Conservation (phyloP, 306 rosid species). For the Alnus glutinosa region DNA sequence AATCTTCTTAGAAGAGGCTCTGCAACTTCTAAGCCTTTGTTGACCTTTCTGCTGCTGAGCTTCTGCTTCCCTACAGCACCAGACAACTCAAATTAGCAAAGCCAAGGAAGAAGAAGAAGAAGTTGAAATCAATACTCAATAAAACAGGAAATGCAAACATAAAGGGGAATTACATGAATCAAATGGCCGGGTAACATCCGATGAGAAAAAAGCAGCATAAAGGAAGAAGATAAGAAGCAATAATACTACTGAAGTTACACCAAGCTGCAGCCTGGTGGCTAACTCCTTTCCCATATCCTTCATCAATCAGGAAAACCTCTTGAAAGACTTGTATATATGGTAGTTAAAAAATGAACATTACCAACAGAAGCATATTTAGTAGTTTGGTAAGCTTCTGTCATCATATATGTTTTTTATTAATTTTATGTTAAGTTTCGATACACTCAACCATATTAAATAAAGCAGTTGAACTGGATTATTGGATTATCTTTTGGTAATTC, state of each 20-base stretch:
- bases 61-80: slow-evolving; percentile 26
- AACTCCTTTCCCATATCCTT: slow-evolving; percentile 21
- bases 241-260: slow-evolving; percentile 15
- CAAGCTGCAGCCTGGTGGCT: background rate
- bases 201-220: slow-evolving; percentile 15
- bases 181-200: background rate
- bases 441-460: background rate
- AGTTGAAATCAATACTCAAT: background rate
- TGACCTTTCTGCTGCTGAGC: slow-evolving; percentile 1
- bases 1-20: slow-evolving; percentile 28
- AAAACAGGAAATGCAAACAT: background rate
- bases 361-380: background rate
- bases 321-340: background rate
- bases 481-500: background rate
- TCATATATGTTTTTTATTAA: background rate
- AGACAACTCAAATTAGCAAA: background rate
- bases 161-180: background rate
- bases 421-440: no score
- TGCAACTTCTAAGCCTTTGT: background rate
- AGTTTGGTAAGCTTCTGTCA: background rate
- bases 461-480: slow-evolving; percentile 3
- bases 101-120: background rate
- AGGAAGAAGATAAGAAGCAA: slow-evolving; percentile 20
- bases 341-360: background rate
- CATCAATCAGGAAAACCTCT: background rate